A percentile compares a stretch with the other conserved stretches of the same genome.
Evolutionary conservation across 2,329 filamentous ascomycete genomes (phyloP).

Genomic region (Amylocarpus encephaloides): DNA sequence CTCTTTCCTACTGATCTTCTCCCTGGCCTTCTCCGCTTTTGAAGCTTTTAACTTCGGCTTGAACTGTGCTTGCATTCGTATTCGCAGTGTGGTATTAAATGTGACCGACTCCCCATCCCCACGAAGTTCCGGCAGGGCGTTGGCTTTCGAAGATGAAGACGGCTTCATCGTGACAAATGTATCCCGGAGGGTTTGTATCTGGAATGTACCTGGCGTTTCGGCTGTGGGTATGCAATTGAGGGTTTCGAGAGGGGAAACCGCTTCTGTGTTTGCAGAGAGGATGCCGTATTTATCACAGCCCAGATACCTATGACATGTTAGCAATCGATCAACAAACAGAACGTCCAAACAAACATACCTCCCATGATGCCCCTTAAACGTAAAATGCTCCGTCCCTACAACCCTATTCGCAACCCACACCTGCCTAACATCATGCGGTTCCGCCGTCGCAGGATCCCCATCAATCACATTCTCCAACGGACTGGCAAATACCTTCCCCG

Average conservation of each 20-base stretch:
- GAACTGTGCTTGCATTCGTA: slow-evolving; percentile 93
- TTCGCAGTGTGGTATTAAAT: slow-evolving; percentile 66
- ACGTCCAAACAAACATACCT: slow-evolving; percentile 45
- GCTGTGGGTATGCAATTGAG: slow-evolving; percentile 61
- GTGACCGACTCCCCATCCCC: slow-evolving; percentile 65
- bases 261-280: slow-evolving; percentile 70
- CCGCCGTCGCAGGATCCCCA: slow-evolving; percentile 71
- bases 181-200: slow-evolving; percentile 65
- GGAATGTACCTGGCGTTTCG: slow-evolving; percentile 65
- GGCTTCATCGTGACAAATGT: slow-evolving; percentile 62
- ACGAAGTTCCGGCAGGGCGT: slow-evolving; percentile 56
- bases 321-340: background rate
- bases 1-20: slow-evolving; percentile 82
- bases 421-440: slow-evolving; percentile 92
- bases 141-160: slow-evolving; percentile 40
- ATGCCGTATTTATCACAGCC: slow-evolving; percentile 79
- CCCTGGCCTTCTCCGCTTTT: slow-evolving; percentile 75
- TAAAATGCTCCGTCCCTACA: slow-evolving; percentile 71
- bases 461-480: slow-evolving; percentile 84
- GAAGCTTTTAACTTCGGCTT: slow-evolving; percentile 74
- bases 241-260: slow-evolving; percentile 77
- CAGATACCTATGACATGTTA: slow-evolving; percentile 56
- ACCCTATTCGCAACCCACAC: slow-evolving; percentile 89
- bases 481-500: slow-evolving; percentile 78
- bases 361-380: slow-evolving; percentile 87